A percentile compares a stretch with the other conserved stretches of the same genome.
Evolutionary conservation across 2,329 filamentous ascomycete genomes (phyloP).

Genomic region (Stenocarpella maydis): DNA sequence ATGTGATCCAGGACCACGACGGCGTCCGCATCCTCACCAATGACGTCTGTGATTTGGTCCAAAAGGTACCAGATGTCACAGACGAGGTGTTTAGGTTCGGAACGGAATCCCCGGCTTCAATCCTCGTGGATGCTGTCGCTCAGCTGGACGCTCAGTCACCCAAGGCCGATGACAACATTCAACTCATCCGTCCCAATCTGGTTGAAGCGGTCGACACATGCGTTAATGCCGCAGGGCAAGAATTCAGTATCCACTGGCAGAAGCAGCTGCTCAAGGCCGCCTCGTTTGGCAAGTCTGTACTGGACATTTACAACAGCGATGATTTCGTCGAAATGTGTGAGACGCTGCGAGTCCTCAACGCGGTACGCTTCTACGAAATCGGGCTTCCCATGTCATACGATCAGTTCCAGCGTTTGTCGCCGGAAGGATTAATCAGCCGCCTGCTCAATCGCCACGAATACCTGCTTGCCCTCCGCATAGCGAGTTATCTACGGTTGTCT

Average conservation of each 20-base stretch:
- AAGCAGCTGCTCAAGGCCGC: conserved; percentile 96
- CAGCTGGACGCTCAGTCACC: conserved; percentile 93
- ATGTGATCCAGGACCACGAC: conserved; percentile 82
- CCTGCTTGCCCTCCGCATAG: conserved; percentile 86
- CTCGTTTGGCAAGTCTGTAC: conserved; percentile 95
- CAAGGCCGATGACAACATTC: conserved; percentile 97
- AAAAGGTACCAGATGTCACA: conserved; percentile 86
- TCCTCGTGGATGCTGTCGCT: conserved; percentile 91
- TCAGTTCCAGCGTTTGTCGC: conserved; percentile 89
- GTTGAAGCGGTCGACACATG: conserved; percentile 94
- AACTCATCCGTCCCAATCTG: conserved; percentile 86
- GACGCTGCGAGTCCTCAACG: conserved; percentile 89
- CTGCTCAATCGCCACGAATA: conserved; percentile 92
- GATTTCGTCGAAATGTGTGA: conserved; percentile 99
- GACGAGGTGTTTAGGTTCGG: conserved; percentile 90
- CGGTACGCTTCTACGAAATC: conserved; percentile 88
- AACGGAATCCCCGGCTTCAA: conserved; percentile 87
- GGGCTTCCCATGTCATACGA: conserved; percentile 92
- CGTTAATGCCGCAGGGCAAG: conserved; percentile 90
- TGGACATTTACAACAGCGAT: conserved; percentile 97
- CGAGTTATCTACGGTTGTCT: conserved; percentile 84
- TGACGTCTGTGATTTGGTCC: conserved; percentile 96
- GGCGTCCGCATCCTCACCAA: conserved; percentile 92
- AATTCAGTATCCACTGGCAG: conserved; percentile 91
- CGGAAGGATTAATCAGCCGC: conserved; percentile 85